Conservation (phyloP, 2,329 filamentous ascomycete species). For the Colletotrichum tabaci region DNA sequence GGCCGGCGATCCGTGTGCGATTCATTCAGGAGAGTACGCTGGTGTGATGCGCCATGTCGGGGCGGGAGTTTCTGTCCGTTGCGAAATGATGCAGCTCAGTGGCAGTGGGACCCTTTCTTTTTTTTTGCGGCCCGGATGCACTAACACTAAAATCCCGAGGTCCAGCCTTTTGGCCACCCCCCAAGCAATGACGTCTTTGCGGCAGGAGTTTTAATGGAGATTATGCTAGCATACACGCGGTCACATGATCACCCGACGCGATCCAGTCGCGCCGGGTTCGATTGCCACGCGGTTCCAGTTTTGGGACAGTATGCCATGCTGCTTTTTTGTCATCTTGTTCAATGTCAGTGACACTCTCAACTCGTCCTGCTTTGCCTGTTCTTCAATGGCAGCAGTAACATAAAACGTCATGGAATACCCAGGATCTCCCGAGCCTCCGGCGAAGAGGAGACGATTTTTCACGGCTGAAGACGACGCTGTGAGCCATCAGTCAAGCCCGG, state of each 20-base stretch:
- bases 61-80: constrained; percentile 18
- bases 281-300: constrained; percentile 56
- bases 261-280: constrained; percentile 49
- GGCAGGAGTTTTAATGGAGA: constrained; percentile 20
- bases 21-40: constrained; percentile 54
- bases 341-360: neutral
- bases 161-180: constrained; percentile 10
- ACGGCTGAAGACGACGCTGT: constrained; percentile 51
- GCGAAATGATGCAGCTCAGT: constrained; percentile 19
- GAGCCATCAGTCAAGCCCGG: constrained; percentile 37
- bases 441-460: constrained; percentile 65
- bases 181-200: constrained; percentile 37
- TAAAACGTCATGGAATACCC: constrained; percentile 55
- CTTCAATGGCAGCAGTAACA: neutral
- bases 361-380: neutral
- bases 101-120: constrained; percentile 18
- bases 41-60: constrained; percentile 43
- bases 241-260: constrained; percentile 60
- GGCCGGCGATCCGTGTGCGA: constrained; percentile 53
- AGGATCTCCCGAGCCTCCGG: constrained; percentile 59
- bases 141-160: constrained; percentile 21
- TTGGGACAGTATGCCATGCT: neutral
- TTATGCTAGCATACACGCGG: constrained; percentile 46
- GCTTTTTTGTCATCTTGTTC: neutral
- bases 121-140: neutral